Base-by-base conservation (phyloP, 2,329 filamentous ascomycete species). In the Akanthomyces lecanii region DNA sequence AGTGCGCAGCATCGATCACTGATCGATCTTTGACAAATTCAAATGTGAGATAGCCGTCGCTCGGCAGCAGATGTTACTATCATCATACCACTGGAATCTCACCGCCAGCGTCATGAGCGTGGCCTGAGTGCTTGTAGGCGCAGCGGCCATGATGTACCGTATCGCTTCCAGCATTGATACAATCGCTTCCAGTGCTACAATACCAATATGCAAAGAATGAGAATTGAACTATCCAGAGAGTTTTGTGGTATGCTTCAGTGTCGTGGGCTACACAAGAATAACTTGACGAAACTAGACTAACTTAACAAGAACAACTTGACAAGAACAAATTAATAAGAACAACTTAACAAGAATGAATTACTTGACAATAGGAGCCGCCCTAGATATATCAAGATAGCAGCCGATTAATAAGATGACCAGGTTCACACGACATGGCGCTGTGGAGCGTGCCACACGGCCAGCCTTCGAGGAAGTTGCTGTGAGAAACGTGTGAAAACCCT, bases 1-100 rank as follows among this genome's bases (percentile, higher is more conserved):
- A 38, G 61, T 54, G 63, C 61, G 33, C 66, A 81, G 78, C 66
- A 74, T 80, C 67, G 78, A 80, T 65, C 77, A 78, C 28, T 61
- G 23, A 61, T 53, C 10, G 16, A 30, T 23, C 5, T 21, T 25
- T 12, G 6, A n/a, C 21, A 12, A 50, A 50, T 11, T 45, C 10
- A 14, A 40, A 55, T 14, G 4, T 23, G 6, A 8, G 18, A 53
- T 28, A 25, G 23, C 45, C 11, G 5, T 28, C 23, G 16, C 14
- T 48, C 18, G 25, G 12, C 23, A 28, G 45, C 14, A 16, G 23
- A 48, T 25, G 5, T 11, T 25, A 47, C 5, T 36, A 36, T 36
- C 7, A 36, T 11, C 10, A 36, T 36, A 4, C 33, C 33, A 10
- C 33, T 11, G 33, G 7, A 36, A 5, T 36, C 10, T 2, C 42